Percentiles rank a stretch among this genome's conserved stretches.
phyloP scores from a whole-genome alignment of 2,329 filamentous ascomycete species.

The Penicillium sp. region DNA sequence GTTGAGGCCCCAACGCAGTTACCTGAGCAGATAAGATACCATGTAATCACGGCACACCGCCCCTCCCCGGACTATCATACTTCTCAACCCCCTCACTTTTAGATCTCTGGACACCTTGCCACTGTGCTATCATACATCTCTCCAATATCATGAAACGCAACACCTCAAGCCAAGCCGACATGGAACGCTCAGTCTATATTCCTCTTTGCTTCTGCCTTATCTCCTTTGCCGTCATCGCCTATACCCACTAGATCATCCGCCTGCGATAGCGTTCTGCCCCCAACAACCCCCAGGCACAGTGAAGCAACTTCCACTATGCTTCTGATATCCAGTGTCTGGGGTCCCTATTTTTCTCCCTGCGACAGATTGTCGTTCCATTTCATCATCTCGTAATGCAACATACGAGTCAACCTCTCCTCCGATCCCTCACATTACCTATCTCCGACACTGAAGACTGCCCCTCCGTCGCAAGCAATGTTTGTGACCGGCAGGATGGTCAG shows the following conservation, averaged over 20 bases:
- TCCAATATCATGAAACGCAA: constrained; percentile 15
- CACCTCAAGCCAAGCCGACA: constrained; percentile 19
- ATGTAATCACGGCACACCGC: background rate
- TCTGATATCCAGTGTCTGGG: background rate
- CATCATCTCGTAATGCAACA: background rate
- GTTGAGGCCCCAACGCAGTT: constrained; percentile 14
- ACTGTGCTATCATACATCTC: background rate
- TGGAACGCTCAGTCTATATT: constrained; percentile 38
- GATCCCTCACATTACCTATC: background rate
- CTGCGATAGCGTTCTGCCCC: constrained; percentile 2
- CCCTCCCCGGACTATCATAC: background rate
- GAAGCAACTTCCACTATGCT: background rate
- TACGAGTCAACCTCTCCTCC: background rate
- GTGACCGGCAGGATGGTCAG: background rate
- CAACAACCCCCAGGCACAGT: background rate
- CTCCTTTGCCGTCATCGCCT: constrained; percentile 40
- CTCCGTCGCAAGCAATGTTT: background rate
- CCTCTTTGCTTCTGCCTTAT: constrained; percentile 39
- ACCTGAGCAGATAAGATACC: constrained; percentile 6
- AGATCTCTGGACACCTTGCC: background rate
- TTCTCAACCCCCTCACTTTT: constrained; percentile 1
- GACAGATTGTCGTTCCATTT: background rate
- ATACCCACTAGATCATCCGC: constrained; percentile 27
- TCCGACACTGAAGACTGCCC: background rate
- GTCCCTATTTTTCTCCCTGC: background rate